Percentiles rank a stretch among this genome's conserved stretches.
phyloP scores from a whole-genome alignment of 1,139 yeast genomes.

The Trichomonascaceae sp. region DNA sequence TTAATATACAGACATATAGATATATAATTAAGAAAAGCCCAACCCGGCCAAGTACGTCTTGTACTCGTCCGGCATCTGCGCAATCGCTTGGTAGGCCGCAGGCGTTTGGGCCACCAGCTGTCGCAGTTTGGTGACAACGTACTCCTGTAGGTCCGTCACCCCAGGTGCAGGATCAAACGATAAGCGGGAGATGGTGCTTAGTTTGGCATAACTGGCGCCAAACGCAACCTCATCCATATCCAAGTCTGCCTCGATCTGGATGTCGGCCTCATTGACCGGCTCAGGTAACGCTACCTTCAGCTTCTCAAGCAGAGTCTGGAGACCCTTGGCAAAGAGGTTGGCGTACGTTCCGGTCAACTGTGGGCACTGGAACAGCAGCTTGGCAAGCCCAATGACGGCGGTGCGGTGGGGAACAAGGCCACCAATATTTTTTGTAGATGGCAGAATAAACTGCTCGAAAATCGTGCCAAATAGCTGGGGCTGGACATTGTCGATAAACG shows the following conservation, averaged over 20 bases:
- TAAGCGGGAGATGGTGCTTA: slow-evolving; percentile 47
- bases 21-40: slow-evolving; percentile 14
- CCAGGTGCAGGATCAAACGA: slow-evolving; percentile 59
- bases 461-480: slow-evolving; percentile 50
- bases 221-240: slow-evolving; percentile 58
- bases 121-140: slow-evolving; percentile 26
- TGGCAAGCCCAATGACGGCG: slow-evolving; percentile 59
- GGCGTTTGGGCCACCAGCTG: slow-evolving; percentile 20
- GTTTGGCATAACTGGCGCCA: slow-evolving; percentile 72
- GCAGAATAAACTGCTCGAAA: slow-evolving; percentile 48
- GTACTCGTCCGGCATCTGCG: slow-evolving; percentile 28
- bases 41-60: slow-evolving; percentile 25
- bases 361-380: slow-evolving; percentile 35
- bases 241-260: slow-evolving; percentile 32
- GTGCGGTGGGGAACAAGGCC: slow-evolving; percentile 66
- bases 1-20: neutral
- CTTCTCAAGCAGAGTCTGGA: slow-evolving; percentile 41
- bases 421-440: slow-evolving; percentile 51
- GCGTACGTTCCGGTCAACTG: slow-evolving; percentile 30
- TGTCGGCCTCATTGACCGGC: slow-evolving; percentile 13
- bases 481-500: slow-evolving; percentile 52
- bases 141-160: slow-evolving; percentile 29
- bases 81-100: slow-evolving; percentile 17
- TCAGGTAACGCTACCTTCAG: slow-evolving; percentile 24
- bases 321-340: slow-evolving; percentile 34